Base-by-base conservation (phyloP, 148 eudicot genomes). In the Heliosperma pusillum region DNA sequence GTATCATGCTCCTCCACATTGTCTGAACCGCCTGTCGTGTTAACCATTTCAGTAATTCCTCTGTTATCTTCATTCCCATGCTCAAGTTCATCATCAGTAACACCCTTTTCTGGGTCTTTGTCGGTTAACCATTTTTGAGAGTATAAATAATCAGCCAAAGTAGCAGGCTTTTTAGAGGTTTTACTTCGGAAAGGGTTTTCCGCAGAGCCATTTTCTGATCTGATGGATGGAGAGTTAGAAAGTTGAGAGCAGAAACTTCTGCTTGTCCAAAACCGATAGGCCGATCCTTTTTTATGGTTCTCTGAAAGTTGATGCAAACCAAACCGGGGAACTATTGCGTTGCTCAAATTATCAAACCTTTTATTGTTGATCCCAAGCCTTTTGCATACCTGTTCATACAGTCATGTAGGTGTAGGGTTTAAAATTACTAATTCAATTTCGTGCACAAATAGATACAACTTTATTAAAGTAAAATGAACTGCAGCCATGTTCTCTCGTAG, bases 361-460 rank as follows among this genome's bases (percentile, higher is more conserved):
- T 85, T 92, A 78, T 80, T 87, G 79, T 80, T 83, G 80, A 95
- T 80, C 67, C 99, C 96, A 73, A 95, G 99, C 90, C 92, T 88
- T 80, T 74, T 87, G 83, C 91, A 92, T 53, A 86, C 84, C 97
- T 95, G 85, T 70, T 33, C 74, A 79, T 12, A 56, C 47, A 76
- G 75, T 50, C 55, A 50, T 50, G 19, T 10, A 50, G 53, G 53
- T 47, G 53, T 5, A 47, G 53, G 53, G 25, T 22, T 56, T 11
- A 76, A 33, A 52, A 21, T 17, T 42, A 64, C 9, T 70, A 58
- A 42, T 69, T 19, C 30, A 52, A 67, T 21, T 22, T 68, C 64
- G 29, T 44, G 53, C 25, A 60, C 50, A 10, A 27, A 25, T 36
- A 11, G 53, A 69, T 36, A 29, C 33, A n/a, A n/a, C n/a, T n/a